Evolutionary conservation across 192 early-diverging fungal genomes (phyloP).

Genomic region (Funneliformis mosseae): DNA sequence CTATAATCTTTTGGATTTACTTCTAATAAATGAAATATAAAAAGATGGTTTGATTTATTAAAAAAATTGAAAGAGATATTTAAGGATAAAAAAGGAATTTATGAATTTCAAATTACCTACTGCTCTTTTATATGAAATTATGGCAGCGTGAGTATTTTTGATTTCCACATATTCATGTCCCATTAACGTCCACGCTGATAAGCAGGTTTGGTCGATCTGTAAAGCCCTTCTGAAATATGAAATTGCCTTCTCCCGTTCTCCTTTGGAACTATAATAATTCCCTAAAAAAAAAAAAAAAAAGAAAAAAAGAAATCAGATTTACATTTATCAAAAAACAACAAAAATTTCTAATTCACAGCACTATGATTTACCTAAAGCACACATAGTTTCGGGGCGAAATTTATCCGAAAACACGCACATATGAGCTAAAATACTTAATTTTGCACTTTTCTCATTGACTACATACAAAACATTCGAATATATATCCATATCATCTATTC

Average conservation of each 20-base stretch:
- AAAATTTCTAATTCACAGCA: neutral
- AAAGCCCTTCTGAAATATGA: conserved; percentile 85
- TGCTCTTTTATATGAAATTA: conserved; percentile 86
- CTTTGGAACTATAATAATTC: conserved; percentile 86
- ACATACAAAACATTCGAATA: conserved; percentile 90
- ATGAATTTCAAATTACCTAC: conserved; percentile 52
- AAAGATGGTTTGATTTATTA: neutral
- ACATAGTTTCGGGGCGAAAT: conserved; percentile 88
- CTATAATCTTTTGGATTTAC: conserved; percentile 79
- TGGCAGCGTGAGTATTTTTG: conserved; percentile 85
- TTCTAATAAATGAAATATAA: conserved; percentile 40
- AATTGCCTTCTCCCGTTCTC: conserved; percentile 84
- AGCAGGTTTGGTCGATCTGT: conserved; percentile 74
- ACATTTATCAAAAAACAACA: neutral
- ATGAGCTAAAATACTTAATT: conserved; percentile 80
- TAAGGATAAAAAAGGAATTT: neutral
- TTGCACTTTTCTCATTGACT: conserved; percentile 59
- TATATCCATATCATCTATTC: conserved; percentile 79
- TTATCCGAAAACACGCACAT: conserved; percentile 69
- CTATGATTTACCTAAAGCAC: conserved; percentile 56
- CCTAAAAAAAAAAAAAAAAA: conserved; percentile 51
- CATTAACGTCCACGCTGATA: conserved; percentile 88
- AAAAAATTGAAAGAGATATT: neutral
- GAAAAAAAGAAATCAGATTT: neutral
- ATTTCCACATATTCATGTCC: conserved; percentile 95